These are phyloP conservation scores for Excoecaria agallocha DNA, from an alignment of 345 rosid genomes.

Conservation along the genomic window DNA sequence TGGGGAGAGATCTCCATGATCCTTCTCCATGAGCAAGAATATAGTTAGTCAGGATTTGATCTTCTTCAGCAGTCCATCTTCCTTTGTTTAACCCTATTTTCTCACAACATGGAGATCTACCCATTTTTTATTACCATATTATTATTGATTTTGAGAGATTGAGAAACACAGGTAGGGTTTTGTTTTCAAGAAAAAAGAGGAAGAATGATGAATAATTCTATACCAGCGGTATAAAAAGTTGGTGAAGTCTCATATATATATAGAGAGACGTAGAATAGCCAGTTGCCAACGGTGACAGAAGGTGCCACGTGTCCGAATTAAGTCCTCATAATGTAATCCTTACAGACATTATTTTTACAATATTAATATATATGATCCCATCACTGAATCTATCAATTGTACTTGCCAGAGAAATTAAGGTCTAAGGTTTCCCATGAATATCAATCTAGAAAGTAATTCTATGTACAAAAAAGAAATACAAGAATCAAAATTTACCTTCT, in stretches of 20 bases:
- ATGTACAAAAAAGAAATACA: too few relatives aligned
- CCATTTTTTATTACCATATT: conserved; percentile 38
- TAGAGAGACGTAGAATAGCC: neutral
- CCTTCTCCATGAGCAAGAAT: conserved; percentile 78
- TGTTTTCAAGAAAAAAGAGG: too few relatives aligned
- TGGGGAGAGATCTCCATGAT: conserved; percentile 83
- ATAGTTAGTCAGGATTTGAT: conserved; percentile 54
- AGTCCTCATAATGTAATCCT: neutral
- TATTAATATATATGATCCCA: too few relatives aligned
- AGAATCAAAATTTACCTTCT: too few relatives aligned
- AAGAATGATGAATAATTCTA: neutral
- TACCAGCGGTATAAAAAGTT: neutral
- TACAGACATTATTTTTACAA: too few relatives aligned
- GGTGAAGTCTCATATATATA: neutral
- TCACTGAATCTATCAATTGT: too few relatives aligned
- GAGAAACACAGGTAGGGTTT: too few relatives aligned
- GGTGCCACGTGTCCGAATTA: conserved; percentile 15
- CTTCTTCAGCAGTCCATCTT: conserved; percentile 88
- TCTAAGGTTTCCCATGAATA: too few relatives aligned
- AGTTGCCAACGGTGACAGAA: conserved; percentile 3
- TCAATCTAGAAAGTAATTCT: too few relatives aligned
- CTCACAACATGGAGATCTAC: conserved; percentile 88
- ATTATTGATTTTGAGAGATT: neutral
- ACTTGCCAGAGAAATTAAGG: too few relatives aligned
- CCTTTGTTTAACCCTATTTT: conserved; percentile 81